Base-by-base conservation (phyloP, 2,329 filamentous ascomycete genomes). In the Penicillium hordei region DNA sequence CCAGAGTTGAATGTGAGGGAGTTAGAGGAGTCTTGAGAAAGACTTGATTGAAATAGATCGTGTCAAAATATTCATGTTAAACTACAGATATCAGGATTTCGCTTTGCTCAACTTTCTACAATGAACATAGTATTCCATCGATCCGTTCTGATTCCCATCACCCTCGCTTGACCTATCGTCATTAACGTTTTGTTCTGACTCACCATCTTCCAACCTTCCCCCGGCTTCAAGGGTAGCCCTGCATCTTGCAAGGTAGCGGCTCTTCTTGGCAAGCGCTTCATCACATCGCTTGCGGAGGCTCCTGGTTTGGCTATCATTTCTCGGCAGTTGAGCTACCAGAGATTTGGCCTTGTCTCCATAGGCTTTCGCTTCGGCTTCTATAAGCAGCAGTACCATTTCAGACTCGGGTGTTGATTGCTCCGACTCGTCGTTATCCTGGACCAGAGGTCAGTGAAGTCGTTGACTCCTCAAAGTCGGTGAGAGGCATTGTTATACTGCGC, bases 1-100 rank as follows among this genome's bases (percentile, higher is more conserved):
- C 13, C 40, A 13, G 53, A 55, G n/a, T 42, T 49, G 25, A 34
- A 15, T 29, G 45, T 38, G 45, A 29, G 9, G 53, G 29, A 55
- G 29, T 12, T 45, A 3, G 39, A 45, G 46, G 10, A 55, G 10
- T 39, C n/a, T 33, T 27, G 17, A 40, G 52, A 17, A 36, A 6
- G 12, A 52, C 13, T 15, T 23, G 38, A 4, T 36, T 45, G 27
- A 27, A 13, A 19, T 21, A 33, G 0, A 13, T 52, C 10, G 17
- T 17, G 27, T 8, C 29, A 7, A 27, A 25, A 21, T 12, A 36
- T 45, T 36, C 29, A 27, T 2, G 23, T 46, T 27, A 12, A 25
- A 46, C 7, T 31, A 19, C n/a, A 23, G 43, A 48, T 48, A 31
- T 10, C 25, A 39, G 19, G 23, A 25, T 21, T n/a, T 27, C 21